Percentiles rank a stretch among this genome's conserved stretches.
These are phyloP conservation scores for Alternaria conjuncta DNA, from an alignment of 2,329 filamentous ascomycete genomes.

Conservation along the genomic window DNA sequence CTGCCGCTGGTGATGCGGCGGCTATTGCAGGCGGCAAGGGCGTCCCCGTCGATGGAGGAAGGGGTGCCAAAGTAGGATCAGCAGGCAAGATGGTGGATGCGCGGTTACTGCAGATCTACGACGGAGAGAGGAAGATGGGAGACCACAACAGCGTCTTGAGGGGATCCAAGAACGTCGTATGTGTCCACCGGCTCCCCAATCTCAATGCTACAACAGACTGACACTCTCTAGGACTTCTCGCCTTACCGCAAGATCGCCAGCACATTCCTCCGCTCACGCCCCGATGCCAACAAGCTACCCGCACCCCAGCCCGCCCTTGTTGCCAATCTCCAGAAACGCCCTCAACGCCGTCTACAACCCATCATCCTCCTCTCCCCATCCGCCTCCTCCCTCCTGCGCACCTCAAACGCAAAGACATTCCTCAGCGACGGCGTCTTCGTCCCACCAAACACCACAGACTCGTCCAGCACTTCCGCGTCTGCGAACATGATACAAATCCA, in stretches of 20 bases:
- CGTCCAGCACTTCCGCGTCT: conserved; percentile 62
- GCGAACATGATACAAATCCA: conserved; percentile 83
- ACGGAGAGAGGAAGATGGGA: conserved; percentile 87
- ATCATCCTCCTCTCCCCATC: conserved; percentile 98
- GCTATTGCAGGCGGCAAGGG: conserved; percentile 59
- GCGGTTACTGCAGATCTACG: conserved; percentile 84
- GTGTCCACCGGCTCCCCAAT: conserved; percentile 32
- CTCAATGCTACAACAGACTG: conserved; percentile 11
- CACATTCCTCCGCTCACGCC: conserved; percentile 69
- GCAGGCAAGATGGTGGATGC: conserved; percentile 68
- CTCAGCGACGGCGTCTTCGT: conserved; percentile 83
- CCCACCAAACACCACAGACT: conserved; percentile 69
- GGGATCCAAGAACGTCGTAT: conserved; percentile 86
- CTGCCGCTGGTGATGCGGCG: conserved; percentile 58
- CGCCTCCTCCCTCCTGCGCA: conserved; percentile 89
- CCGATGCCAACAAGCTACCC: conserved; percentile 47
- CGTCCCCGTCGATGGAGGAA: conserved; percentile 43
- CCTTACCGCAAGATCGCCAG: conserved; percentile 86
- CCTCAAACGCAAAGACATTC: conserved; percentile 95
- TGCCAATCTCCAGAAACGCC: conserved; percentile 50
- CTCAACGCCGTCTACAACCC: conserved; percentile 63
- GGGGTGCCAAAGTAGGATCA: conserved; percentile 46
- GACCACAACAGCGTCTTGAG: conserved; percentile 88
- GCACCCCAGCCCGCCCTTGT: conserved; percentile 44
- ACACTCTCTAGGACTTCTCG: conserved; percentile 78